Percentiles rank a stretch among this genome's conserved stretches.
phyloP scores from a whole-genome alignment of 768 basidiomycete species.

The Pulveroboletus sp. region DNA sequence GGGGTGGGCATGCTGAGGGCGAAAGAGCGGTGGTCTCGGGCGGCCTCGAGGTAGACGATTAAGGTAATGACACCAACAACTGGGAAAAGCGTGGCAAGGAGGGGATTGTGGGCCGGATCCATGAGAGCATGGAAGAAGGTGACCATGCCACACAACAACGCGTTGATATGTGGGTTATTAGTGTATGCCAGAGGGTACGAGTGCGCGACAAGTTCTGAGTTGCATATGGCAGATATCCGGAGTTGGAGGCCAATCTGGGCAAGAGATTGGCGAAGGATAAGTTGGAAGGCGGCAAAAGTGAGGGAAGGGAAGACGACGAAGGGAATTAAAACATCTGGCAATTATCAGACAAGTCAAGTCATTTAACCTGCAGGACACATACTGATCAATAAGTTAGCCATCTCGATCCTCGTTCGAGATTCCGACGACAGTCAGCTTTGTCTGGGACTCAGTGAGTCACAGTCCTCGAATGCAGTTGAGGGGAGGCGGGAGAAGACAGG shows the following conservation, averaged over 20 bases:
- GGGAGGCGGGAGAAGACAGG: slow-evolving; percentile 16
- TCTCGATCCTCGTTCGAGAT: too few relatives aligned
- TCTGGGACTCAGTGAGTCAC: slow-evolving; percentile 5
- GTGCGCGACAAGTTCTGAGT: slow-evolving; percentile 7
- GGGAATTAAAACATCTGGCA: slow-evolving; percentile 16
- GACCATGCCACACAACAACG: slow-evolving; percentile 41
- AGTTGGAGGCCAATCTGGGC: slow-evolving; percentile 7
- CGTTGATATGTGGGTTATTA: slow-evolving; percentile 34
- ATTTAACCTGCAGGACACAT: not conserved
- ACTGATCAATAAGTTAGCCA: slow-evolving; percentile 4
- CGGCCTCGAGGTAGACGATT: slow-evolving; percentile 45
- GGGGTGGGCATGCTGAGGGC: slow-evolving; percentile 40
- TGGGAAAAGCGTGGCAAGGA: slow-evolving; percentile 15
- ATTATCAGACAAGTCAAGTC: not conserved
- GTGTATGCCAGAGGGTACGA: slow-evolving; percentile 42
- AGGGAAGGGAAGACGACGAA: slow-evolving; percentile 19
- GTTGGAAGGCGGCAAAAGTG: slow-evolving; percentile 4
- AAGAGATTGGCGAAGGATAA: slow-evolving; percentile 14
- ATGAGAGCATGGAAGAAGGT: slow-evolving; percentile 41
- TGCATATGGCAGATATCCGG: slow-evolving; percentile 34
- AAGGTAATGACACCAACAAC: slow-evolving; percentile 23
- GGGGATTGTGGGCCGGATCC: slow-evolving; percentile 12
- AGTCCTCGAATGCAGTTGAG: slow-evolving; percentile 5
- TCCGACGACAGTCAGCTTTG: slow-evolving; percentile 11
- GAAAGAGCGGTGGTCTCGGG: slow-evolving; percentile 34